These are phyloP conservation scores for Trichoderma koningii DNA, from an alignment of 2,329 filamentous ascomycete genomes.

Conservation along the genomic window DNA sequence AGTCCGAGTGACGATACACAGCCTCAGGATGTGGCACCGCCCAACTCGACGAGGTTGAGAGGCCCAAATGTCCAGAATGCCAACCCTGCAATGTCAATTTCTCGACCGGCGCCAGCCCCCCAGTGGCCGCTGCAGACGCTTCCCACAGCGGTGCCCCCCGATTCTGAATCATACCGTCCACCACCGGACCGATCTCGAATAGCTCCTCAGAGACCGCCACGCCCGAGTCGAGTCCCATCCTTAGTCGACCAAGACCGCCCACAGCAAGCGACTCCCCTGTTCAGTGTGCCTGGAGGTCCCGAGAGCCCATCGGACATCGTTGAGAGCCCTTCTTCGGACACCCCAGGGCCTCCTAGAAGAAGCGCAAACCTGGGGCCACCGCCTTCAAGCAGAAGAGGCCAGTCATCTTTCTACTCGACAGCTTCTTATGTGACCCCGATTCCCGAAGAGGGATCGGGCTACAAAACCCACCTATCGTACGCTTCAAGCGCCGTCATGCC, in stretches of 20 bases:
- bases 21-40: conserved; percentile 11
- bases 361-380: conserved; percentile 61
- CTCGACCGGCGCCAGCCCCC: conserved; percentile 54
- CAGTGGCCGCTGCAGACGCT: conserved; percentile 57
- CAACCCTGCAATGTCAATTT: conserved; percentile 49
- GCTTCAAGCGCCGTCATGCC: conserved; percentile 75
- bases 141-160: conserved; percentile 39
- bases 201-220: conserved; percentile 59
- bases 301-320: conserved; percentile 3
- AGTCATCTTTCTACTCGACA: conserved; percentile 66
- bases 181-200: conserved; percentile 52
- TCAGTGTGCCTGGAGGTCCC: conserved; percentile 41
- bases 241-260: conserved; percentile 58
- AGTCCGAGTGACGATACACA: conserved; percentile 19
- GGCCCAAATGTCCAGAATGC: conserved; percentile 31
- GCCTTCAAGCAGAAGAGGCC: conserved; percentile 60
- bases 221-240: conserved; percentile 62
- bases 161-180: conserved; percentile 51
- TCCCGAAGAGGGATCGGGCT: conserved; percentile 66
- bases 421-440: conserved; percentile 73
- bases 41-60: conserved; percentile 14
- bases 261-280: conserved; percentile 58
- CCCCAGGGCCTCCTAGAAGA: conserved; percentile 41
- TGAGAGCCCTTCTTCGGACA: conserved; percentile 32
- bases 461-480: conserved; percentile 63